Base-by-base conservation (phyloP, 805 yeast species). In the Starmerella floricola region DNA sequence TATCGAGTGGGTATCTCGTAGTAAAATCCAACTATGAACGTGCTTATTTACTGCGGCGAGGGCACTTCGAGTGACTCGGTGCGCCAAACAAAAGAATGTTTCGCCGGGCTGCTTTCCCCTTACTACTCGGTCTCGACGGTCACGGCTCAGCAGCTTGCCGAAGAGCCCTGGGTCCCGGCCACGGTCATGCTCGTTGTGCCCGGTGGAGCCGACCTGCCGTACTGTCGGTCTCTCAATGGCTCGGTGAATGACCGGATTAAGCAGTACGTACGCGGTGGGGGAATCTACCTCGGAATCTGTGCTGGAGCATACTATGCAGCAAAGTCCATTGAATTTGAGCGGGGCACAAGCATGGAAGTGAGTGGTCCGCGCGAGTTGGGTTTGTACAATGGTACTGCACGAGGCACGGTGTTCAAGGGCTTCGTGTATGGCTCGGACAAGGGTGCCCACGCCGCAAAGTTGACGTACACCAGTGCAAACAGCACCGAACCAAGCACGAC, bases 141-240 rank as follows among this genome's bases (percentile, higher is more conserved):
- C 1, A 74, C 76, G 26, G 75, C 81, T 15, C 59, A 63, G 13
- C 73, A 80, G 0, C 56, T 91, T 16, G 61, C 71, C 39, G 70
- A 74, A 19, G 96, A 91, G 54, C 96, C 98, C 0, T 91, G 98
- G 99, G 70, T 71, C 48, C 54, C 72, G 6, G 82, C 82, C 54
- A 82, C 96, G 0, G 66, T 93, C 0, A 64, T 83, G 49, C 57
- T 91, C 33, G 94, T 86, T 1, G 60, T 91, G 21, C 99, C 98
- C 0, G 99, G 98, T 3, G 99, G 99, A 6, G 96, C 97, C 1
- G 98, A 91, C 58, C 63, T 85, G 38, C 96, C 96, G 0, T 74
- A 79, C 51, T 83, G 94, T 49, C 66, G 69, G 40, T 73, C 71
- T 3, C 69, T 93, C 48, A 77, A 79, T 54, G 88, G 94, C 1